phyloP scores from a whole-genome alignment of 1,284 basidiomycete genomes.

The Malassezia sympodialis region DNA sequence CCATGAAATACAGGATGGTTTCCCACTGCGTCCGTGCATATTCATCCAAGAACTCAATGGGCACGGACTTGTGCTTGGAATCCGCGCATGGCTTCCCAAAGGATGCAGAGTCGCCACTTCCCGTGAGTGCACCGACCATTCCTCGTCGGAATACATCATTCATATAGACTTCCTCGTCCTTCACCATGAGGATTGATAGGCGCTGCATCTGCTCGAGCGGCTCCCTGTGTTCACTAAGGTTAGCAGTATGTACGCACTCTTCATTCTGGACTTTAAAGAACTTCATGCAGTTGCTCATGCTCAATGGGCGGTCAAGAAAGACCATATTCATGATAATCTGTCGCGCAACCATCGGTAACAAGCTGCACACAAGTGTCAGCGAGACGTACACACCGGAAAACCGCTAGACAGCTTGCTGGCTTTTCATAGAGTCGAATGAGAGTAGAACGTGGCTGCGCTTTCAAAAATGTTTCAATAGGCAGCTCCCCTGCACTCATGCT shows the following conservation, averaged over 20 bases:
- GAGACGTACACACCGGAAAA: conserved; percentile 63
- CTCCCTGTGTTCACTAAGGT: conserved; percentile 28
- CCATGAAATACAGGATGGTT: conserved; percentile 96
- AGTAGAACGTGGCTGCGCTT: conserved; percentile 71
- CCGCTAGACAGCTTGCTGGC: conserved; percentile 83
- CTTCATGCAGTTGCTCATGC: conserved; percentile 62
- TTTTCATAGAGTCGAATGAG: conserved; percentile 74
- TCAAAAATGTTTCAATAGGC: conserved; percentile 60
- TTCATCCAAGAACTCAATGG: conserved; percentile 62
- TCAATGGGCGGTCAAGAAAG: conserved; percentile 74
- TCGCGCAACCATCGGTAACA: conserved; percentile 72
- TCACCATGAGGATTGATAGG: conserved; percentile 28
- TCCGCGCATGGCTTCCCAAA: conserved; percentile 75
- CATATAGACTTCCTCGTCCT: conserved; percentile 51
- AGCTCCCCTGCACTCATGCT: conserved; percentile 11
- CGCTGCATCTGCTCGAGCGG: conserved; percentile 9
- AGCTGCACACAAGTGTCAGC: conserved; percentile 51
- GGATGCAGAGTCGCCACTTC: conserved; percentile 76
- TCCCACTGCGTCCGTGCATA: conserved; percentile 92
- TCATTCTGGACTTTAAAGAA: conserved; percentile 65
- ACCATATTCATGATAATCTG: conserved; percentile 83
- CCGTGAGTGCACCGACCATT: conserved; percentile 69
- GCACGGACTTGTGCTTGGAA: conserved; percentile 47
- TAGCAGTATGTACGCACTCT: conserved; percentile 52
- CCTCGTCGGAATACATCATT: conserved; percentile 37